Percentiles rank a stretch among this genome's conserved stretches.
Conservation (phyloP, 2,329 filamentous ascomycete genomes). For the Conoideocrella luteorostrata region DNA sequence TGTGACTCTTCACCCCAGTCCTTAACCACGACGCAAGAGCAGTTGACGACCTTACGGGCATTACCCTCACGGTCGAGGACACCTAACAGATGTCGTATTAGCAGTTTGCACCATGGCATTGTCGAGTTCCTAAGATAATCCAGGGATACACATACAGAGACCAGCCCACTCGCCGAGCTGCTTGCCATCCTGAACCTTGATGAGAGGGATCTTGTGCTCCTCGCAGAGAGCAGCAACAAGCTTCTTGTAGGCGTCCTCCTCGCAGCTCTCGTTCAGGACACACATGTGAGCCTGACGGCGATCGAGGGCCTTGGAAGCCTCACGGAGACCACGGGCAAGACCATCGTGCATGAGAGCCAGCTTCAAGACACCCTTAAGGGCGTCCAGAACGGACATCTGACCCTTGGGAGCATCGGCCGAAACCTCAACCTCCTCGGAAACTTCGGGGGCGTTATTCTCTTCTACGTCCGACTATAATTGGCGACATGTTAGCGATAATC, state of each 20-base stretch:
- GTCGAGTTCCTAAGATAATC: no score
- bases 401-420: constrained; percentile 84
- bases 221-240: constrained; percentile 96
- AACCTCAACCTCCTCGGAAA: constrained; percentile 87
- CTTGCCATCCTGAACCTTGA: constrained; percentile 99
- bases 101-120: no score
- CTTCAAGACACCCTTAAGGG: constrained; percentile 98
- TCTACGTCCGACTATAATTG: constrained; percentile 92
- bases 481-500: constrained; percentile 10
- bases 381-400: constrained; percentile 97
- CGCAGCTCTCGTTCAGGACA: constrained; percentile 98
- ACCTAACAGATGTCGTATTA: constrained; percentile 50
- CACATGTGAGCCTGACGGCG: constrained; percentile 99
- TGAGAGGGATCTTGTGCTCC: constrained; percentile 99
- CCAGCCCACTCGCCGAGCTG: constrained; percentile 99
- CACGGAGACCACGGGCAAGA: constrained; percentile 94
- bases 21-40: constrained; percentile 99
- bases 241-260: constrained; percentile 99
- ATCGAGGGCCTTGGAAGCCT: constrained; percentile 98
- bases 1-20: constrained; percentile 99
- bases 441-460: constrained; percentile 89
- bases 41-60: constrained; percentile 99
- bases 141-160: constrained; percentile 69
- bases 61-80: constrained; percentile 99
- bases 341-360: constrained; percentile 99